Conservation (phyloP, 148 eudicot species). For the Mesembryanthemum crystallinum region DNA sequence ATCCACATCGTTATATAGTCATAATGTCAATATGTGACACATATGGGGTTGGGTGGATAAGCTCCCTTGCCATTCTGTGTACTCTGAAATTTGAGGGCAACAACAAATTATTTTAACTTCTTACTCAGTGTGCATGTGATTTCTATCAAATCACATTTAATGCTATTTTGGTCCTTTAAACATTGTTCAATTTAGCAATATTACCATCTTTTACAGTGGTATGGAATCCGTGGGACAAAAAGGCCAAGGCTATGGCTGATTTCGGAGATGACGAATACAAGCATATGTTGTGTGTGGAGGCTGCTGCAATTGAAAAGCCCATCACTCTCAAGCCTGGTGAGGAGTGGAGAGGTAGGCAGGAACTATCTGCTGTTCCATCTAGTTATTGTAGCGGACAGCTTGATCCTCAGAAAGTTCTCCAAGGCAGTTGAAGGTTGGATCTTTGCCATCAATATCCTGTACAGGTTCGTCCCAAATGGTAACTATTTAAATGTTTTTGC, state of each 20-base stretch:
- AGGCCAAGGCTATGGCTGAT: conserved; percentile 83
- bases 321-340: conserved; percentile 87
- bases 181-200: background rate
- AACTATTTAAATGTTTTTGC: background rate
- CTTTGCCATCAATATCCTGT: conserved; percentile 23
- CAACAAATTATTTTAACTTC: no score
- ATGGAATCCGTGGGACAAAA: conserved; percentile 98
- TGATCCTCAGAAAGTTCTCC: conserved; percentile 73
- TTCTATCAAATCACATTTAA: no score
- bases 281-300: conserved; percentile 86
- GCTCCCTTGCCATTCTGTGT: no score
- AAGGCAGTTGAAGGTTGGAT: conserved; percentile 33
- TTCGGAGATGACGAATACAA: conserved; percentile 89
- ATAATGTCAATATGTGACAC: no score
- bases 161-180: no score
- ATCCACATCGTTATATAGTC: no score
- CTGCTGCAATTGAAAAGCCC: conserved; percentile 84
- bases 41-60: no score
- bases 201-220: conserved; percentile 49
- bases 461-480: conserved; percentile 26
- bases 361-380: conserved; percentile 80
- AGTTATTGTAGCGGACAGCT: conserved; percentile 88
- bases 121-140: background rate
- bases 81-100: no score
- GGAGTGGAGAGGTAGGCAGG: conserved; percentile 90